Evolutionary conservation across 306 rosid species (phyloP).

Genomic region (Rosa multiflora): DNA sequence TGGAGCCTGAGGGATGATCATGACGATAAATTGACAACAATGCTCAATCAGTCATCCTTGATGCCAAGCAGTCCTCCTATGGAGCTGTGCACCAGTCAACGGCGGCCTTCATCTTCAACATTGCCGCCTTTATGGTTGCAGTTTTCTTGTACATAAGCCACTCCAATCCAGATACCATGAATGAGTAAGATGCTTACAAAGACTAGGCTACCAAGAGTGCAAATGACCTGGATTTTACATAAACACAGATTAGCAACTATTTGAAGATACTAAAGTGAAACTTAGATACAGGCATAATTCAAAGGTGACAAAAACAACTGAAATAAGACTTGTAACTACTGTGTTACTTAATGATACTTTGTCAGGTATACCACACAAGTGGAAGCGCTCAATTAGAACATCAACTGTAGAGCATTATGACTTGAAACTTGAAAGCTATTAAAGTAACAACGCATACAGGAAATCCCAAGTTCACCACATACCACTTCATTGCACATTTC

Average conservation of each 20-base stretch:
- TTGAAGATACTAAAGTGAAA: not conserved
- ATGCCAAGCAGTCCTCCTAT: not conserved
- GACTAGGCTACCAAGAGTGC: slow-evolving; percentile 71
- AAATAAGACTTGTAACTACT: not conserved
- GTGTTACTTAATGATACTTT: not conserved
- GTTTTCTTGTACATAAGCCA: slow-evolving; percentile 53
- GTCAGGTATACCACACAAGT: too few species aligned
- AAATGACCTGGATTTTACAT: slow-evolving; percentile 53
- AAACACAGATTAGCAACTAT: not conserved
- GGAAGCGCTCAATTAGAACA: too few species aligned
- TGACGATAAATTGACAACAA: not conserved
- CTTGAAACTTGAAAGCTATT: too few species aligned
- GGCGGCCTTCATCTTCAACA: slow-evolving; percentile 41
- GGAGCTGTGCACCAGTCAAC: slow-evolving; percentile 56
- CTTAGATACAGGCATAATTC: not conserved
- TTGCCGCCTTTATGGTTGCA: slow-evolving; percentile 32
- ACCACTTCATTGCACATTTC: too few species aligned
- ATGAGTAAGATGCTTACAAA: slow-evolving; percentile 73
- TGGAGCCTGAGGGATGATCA: too few species aligned
- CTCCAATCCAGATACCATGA: slow-evolving; percentile 73
- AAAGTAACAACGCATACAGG: too few species aligned
- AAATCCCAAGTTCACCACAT: too few species aligned
- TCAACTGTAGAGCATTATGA: too few species aligned
- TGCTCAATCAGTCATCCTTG: not conserved
- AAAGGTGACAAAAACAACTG: not conserved